Percentiles rank a stretch among this genome's conserved stretches.
These are phyloP conservation scores for Cantharellus anzutake DNA, from an alignment of 768 basidiomycete genomes.

Conservation along the genomic window DNA sequence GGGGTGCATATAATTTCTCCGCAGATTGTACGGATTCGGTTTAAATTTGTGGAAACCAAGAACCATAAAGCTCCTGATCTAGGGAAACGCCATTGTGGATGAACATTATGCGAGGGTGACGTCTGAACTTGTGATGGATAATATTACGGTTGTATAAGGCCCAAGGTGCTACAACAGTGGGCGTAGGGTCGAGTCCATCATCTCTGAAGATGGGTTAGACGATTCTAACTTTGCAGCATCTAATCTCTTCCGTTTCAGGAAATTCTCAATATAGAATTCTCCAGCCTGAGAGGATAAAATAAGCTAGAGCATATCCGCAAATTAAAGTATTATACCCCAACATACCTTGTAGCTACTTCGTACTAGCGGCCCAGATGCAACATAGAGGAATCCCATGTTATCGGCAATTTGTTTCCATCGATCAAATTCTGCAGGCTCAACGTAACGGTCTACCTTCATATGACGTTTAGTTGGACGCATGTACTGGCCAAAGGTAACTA, in stretches of 20 bases:
- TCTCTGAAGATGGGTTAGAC: no score
- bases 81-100: no score
- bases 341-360: constrained; percentile 91
- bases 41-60: no score
- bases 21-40: no score
- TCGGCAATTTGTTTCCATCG: constrained; percentile 82
- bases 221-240: no score
- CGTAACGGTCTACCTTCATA: constrained; percentile 98
- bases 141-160: no score
- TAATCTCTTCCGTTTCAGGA: constrained; percentile 21
- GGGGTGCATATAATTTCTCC: no score
- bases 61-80: no score
- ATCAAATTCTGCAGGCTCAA: constrained; percentile 84
- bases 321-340: constrained; percentile 2
- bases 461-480: constrained; percentile 98
- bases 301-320: constrained; percentile 1
- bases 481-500: constrained; percentile 98
- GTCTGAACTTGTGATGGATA: no score
- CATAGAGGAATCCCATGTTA: constrained; percentile 89
- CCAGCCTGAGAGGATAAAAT: constrained; percentile 43
- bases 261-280: constrained; percentile 88
- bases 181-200: no score
- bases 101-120: no score
- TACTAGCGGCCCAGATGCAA: constrained; percentile 90
- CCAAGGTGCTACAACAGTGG: no score